Base-by-base conservation (phyloP, 306 rosid genomes). In the Quercus bicolor region DNA sequence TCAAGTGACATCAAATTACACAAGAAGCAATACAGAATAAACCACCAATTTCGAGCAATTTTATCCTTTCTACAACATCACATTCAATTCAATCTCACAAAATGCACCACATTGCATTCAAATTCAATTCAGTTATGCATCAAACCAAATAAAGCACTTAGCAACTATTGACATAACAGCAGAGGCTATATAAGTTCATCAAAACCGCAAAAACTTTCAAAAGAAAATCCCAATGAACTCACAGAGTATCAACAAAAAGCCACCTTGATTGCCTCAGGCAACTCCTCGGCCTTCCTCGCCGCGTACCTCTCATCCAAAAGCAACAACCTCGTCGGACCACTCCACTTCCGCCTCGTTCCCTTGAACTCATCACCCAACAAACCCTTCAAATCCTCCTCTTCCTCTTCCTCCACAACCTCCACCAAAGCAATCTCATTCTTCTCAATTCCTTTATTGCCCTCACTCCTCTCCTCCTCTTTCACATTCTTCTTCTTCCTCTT, bases 191-290 rank as follows among this genome's bases (percentile, higher is more conserved):
- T 11, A 66, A 66, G 24, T 1, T 66, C 72, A 66, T 7, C 72
- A 9, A 34, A 64, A 37, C 70, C 13, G n/a, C 10, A 15, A 16
- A n/a, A 28, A 55, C 4, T 15, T 68, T 18, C 56, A 59, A 72
- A 84, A 52, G 52, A 54, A 31, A 45, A 24, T 14, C 34, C 40
- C 26, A 78, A 56, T 68, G 74, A 84, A 86, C 85, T 78, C 86
- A 85, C 81, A 81, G 73, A 86, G 76, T 15, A 81, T 21, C 37
- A 85, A 19, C 76, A 14, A 78, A 81, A 77, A 82, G 72, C 78
- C 81, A 95, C 98, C 98, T 95, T 90, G 56, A 92, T 84, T n/a
- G 97, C 98, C 85, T 90, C 91, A 4, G 98, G 90, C 80, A 91
- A 84, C 64, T 90, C 96, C 70, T 87, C 88, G 68, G 80, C 74